A percentile compares a stretch with the other conserved stretches of the same genome.
Conservation (phyloP, 495 filamentous ascomycete species). For the Lasiosphaeria hispida region DNA sequence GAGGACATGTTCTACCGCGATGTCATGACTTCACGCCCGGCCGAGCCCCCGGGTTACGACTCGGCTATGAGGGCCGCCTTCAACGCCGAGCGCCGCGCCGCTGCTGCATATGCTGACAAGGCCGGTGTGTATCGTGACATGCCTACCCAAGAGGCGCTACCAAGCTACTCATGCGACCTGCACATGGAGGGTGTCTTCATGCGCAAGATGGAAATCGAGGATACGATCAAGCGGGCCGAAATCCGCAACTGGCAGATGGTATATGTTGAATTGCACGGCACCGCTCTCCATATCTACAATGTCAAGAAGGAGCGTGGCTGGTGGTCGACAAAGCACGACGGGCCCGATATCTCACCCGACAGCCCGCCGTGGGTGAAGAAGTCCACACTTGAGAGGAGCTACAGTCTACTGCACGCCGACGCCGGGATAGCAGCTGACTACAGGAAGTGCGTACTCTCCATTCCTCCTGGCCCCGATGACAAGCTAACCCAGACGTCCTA, state of each 20-base stretch:
- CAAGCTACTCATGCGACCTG: constrained; percentile 55
- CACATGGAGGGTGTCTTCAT: constrained; percentile 52
- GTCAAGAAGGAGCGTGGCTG: constrained; percentile 45
- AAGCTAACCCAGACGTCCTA: constrained; percentile 21
- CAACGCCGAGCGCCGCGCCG: constrained; percentile 39
- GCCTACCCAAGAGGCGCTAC: constrained; percentile 39
- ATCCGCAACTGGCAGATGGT: constrained; percentile 55
- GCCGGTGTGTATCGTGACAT: not conserved
- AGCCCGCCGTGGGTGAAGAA: constrained; percentile 41
- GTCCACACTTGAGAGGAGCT: constrained; percentile 51
- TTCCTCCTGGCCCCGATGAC: not conserved
- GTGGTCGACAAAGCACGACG: constrained; percentile 33
- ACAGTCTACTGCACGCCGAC: constrained; percentile 64
- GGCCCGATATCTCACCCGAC: constrained; percentile 38
- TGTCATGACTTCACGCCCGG: constrained; percentile 34
- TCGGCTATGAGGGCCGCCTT: constrained; percentile 32
- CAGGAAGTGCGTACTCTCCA: constrained; percentile 45
- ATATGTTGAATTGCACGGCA: constrained; percentile 59
- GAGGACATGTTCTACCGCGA: constrained; percentile 39
- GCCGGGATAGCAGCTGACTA: constrained; percentile 64
- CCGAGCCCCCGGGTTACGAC: constrained; percentile 38
- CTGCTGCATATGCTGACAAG: constrained; percentile 24
- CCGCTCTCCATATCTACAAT: constrained; percentile 56
- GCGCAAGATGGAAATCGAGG: constrained; percentile 57
- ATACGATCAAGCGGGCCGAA: constrained; percentile 51